A percentile compares a stretch with the other conserved stretches of the same genome.
phyloP scores from a whole-genome alignment of 768 basidiomycete genomes.

The Collybiopsis luxurians region DNA sequence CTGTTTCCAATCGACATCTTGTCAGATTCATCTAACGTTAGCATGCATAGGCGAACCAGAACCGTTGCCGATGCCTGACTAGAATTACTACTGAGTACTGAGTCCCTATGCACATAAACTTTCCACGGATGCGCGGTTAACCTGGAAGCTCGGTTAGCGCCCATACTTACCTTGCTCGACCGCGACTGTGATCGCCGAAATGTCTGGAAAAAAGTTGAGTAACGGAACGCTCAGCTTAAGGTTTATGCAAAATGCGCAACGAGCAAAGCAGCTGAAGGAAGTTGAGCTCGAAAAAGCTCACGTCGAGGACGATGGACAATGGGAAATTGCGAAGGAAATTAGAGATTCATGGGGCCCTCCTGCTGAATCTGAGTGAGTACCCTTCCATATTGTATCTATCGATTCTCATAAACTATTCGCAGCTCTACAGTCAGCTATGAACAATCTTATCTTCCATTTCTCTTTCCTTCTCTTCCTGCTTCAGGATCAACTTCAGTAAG shows the following conservation, averaged over 20 bases:
- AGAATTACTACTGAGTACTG: no score
- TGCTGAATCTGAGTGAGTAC: slow-evolving; percentile 3
- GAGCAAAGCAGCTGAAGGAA: slow-evolving; percentile 47
- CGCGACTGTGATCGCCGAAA: no score
- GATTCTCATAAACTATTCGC: neutral
- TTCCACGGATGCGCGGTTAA: no score
- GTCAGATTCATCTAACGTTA: no score
- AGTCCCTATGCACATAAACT: no score
- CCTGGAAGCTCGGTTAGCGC: no score
- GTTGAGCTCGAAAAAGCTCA: slow-evolving; percentile 51
- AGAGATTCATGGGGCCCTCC: slow-evolving; percentile 49
- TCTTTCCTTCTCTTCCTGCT: slow-evolving; percentile 41
- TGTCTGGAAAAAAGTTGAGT: slow-evolving; percentile 54
- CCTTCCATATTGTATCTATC: neutral
- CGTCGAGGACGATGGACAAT: slow-evolving; percentile 61
- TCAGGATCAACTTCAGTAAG: slow-evolving; percentile 19
- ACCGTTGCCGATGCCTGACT: no score
- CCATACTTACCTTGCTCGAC: no score
- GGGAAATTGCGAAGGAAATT: slow-evolving; percentile 56
- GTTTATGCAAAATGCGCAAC: slow-evolving; percentile 73
- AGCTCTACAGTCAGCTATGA: slow-evolving; percentile 45
- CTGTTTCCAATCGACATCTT: no score
- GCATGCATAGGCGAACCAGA: no score
- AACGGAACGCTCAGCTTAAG: slow-evolving; percentile 61
- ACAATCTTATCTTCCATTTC: slow-evolving; percentile 63